Percentiles rank a stretch among this genome's conserved stretches.
Conservation (phyloP, 2,329 filamentous ascomycete genomes). For the Dactylella cylindrospora region DNA sequence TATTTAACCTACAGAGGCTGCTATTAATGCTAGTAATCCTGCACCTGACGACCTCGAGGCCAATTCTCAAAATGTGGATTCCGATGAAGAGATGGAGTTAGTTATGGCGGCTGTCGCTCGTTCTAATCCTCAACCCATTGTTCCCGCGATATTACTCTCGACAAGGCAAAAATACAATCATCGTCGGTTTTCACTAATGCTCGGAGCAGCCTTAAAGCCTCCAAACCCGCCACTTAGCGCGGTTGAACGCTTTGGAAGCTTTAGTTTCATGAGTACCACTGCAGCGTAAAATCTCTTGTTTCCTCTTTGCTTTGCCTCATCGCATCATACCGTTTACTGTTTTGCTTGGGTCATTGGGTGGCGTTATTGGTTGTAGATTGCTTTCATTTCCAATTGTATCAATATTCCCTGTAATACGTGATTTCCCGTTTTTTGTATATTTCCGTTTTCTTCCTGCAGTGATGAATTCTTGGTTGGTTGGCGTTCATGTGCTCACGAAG, state of each 20-base stretch:
- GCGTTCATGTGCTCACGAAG: too few species aligned
- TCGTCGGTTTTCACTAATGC: constrained; percentile 65
- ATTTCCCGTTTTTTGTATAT: too few species aligned
- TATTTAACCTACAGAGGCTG: constrained; percentile 66
- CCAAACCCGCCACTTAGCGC: constrained; percentile 37
- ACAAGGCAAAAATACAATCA: constrained; percentile 66
- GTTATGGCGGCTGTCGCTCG: constrained; percentile 79
- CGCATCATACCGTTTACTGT: neutral
- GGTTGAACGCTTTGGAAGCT: constrained; percentile 34
- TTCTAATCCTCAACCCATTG: constrained; percentile 75
- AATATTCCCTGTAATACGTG: too few species aligned
- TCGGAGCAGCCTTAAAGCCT: constrained; percentile 65
- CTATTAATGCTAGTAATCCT: constrained; percentile 89
- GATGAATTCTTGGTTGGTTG: too few species aligned
- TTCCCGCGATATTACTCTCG: constrained; percentile 65
- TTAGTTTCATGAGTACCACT: constrained; percentile 32
- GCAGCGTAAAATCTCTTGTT: constrained; percentile 2
- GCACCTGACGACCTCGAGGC: constrained; percentile 81
- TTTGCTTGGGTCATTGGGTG: constrained; percentile 9
- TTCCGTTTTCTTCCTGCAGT: too few species aligned
- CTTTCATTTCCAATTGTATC: too few species aligned
- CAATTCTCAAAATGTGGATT: constrained; percentile 80
- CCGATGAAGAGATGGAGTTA: constrained; percentile 86
- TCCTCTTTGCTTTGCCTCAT: neutral
- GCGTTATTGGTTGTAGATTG: constrained; percentile 8